Evolutionary conservation across 352 stramenopile genomes (phyloP).

Genomic region (Plasmopara halstedii): DNA sequence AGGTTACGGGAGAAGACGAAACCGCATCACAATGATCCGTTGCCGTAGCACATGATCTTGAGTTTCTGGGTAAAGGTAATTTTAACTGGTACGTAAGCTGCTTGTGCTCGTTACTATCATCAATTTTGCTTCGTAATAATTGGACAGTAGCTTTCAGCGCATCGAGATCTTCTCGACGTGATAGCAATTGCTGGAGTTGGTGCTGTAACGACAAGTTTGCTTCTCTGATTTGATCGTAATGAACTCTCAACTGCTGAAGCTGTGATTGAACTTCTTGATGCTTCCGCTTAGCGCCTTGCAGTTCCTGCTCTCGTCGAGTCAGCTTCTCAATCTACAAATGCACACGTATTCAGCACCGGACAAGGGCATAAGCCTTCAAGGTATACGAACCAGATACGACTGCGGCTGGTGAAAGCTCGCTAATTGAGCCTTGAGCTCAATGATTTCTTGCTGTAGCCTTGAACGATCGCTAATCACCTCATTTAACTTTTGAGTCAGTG

Average conservation of each 20-base stretch:
- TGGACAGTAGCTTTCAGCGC: constrained; percentile 51
- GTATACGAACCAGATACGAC: constrained; percentile 72
- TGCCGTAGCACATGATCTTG: neutral
- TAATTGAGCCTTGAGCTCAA: constrained; percentile 30
- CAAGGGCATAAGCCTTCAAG: too few species aligned
- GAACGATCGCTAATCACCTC: constrained; percentile 21
- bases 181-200: constrained; percentile 62
- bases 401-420: constrained; percentile 60
- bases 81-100: constrained; percentile 2
- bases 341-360: too few species aligned
- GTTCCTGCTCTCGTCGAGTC: constrained; percentile 31
- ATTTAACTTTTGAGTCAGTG: constrained; percentile 31
- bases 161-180: constrained; percentile 52
- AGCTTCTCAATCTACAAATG: constrained; percentile 71
- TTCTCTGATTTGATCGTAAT: constrained; percentile 29
- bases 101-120: constrained; percentile 14
- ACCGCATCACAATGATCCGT: neutral
- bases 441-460: constrained; percentile 23
- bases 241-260: constrained; percentile 33
- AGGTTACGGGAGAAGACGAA: neutral
- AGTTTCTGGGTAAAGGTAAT: neutral
- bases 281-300: constrained; percentile 20
- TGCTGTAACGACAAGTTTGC: constrained; percentile 45
- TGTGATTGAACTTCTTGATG: constrained; percentile 26
- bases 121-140: constrained; percentile 22